These are phyloP conservation scores for Phyllosticta paracitricarpa DNA, from an alignment of 2,329 filamentous ascomycete genomes.

Conservation along the genomic window DNA sequence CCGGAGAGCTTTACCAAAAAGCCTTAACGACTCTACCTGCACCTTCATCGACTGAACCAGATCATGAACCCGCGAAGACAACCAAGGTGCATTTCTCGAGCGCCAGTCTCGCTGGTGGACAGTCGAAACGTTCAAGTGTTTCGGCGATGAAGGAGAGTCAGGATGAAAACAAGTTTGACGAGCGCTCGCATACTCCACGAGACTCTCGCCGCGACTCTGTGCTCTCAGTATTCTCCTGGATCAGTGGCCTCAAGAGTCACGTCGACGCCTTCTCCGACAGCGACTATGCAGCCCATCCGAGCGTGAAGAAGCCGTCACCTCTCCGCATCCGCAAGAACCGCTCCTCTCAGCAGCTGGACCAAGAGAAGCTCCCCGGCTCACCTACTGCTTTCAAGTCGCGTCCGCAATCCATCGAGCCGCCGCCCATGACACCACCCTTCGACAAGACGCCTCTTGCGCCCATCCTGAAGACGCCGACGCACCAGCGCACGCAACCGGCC, in stretches of 20 bases:
- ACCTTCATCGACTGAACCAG: neutral
- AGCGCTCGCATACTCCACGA: neutral
- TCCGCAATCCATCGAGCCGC: neutral
- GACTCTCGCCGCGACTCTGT: conserved; percentile 2
- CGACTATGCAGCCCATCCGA: neutral
- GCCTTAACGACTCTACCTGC: conserved; percentile 18
- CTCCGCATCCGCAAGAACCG: conserved; percentile 5
- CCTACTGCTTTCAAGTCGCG: conserved; percentile 6
- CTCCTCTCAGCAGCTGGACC: neutral
- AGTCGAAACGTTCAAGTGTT: neutral
- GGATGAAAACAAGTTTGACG: neutral
- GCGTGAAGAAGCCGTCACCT: conserved; percentile 4
- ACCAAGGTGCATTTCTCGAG: neutral
- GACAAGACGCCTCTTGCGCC: neutral
- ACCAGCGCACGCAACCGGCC: neutral
- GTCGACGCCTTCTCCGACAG: neutral
- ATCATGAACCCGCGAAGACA: neutral
- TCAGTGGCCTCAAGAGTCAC: neutral
- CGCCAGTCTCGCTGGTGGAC: neutral
- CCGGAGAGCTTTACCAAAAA: conserved; percentile 25
- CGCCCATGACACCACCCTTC: neutral
- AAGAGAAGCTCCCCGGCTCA: neutral
- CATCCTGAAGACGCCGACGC: neutral
- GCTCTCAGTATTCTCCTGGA: conserved; percentile 2
- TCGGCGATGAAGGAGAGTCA: neutral